These are phyloP conservation scores for Neurospora sp. DNA, from an alignment of 495 filamentous ascomycete genomes.

Conservation along the genomic window DNA sequence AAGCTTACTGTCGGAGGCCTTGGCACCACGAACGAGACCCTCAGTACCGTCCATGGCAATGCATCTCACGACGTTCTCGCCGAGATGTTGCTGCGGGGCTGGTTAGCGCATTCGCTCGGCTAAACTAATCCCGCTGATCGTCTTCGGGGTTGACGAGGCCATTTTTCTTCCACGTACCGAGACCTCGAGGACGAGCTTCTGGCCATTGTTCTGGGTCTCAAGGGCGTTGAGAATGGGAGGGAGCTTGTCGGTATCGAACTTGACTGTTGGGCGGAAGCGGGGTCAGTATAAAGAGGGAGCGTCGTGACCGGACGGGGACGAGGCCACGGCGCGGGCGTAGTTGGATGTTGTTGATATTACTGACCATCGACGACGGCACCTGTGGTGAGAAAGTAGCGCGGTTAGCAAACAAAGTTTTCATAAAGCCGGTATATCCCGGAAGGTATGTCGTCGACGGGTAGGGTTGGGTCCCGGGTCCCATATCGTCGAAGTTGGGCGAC, in stretches of 20 bases:
- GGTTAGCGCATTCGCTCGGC: constrained; percentile 28
- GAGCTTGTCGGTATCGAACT: constrained; percentile 92
- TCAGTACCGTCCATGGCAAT: constrained; percentile 99
- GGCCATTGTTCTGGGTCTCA: constrained; percentile 77
- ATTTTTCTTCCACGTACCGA: constrained; percentile 54
- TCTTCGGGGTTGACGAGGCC: constrained; percentile 1
- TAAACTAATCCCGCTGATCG: constrained; percentile 1
- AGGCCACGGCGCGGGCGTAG: constrained; percentile 1
- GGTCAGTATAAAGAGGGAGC: constrained; percentile 13
- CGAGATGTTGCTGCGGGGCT: constrained; percentile 85
- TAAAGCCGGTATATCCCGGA: neutral
- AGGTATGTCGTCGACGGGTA: neutral
- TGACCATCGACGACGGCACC: constrained; percentile 69
- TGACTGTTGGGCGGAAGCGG: constrained; percentile 37
- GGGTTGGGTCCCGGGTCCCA: neutral
- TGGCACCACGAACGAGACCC: constrained; percentile 87
- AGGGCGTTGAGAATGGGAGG: constrained; percentile 97
- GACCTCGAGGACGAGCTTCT: constrained; percentile 96
- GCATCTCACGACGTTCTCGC: constrained; percentile 96
- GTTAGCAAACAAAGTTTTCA: constrained; percentile 21
- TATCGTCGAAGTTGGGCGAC: neutral
- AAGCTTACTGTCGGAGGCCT: constrained; percentile 57
- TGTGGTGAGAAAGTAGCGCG: constrained; percentile 36
- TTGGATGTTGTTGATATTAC: constrained; percentile 22
- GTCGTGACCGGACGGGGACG: neutral